Conservation (phyloP, 345 rosid genomes). For the Mangifera indica region DNA sequence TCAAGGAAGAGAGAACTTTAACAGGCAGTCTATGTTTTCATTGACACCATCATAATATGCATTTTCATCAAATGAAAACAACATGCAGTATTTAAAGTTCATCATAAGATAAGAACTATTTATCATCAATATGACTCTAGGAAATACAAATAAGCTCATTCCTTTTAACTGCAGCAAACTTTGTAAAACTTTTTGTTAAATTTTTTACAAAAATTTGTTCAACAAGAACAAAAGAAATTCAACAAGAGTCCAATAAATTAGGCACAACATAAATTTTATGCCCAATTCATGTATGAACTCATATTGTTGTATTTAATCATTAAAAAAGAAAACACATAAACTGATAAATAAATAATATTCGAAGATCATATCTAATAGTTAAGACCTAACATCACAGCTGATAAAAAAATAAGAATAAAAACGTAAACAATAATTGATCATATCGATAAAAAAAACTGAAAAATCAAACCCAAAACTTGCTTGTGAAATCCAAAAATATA, state of each 20-base stretch:
- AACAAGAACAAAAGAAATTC: not conserved
- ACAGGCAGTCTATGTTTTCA: too few species aligned
- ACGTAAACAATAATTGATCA: not conserved
- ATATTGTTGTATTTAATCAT: not conserved
- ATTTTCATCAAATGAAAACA: not conserved
- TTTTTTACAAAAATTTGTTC: not conserved
- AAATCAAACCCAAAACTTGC: not conserved
- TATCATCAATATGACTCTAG: not conserved
- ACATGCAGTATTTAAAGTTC: not conserved
- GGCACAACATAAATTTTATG: not conserved
- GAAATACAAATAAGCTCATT: not conserved
- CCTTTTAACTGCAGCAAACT: too few species aligned
- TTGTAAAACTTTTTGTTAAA: too few species aligned
- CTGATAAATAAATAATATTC: not conserved
- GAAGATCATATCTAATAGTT: not conserved
- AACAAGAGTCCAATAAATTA: not conserved
- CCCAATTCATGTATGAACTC: not conserved
- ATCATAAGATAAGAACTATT: not conserved
- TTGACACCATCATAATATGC: not conserved
- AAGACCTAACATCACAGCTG: not conserved
- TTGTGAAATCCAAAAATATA: not conserved
- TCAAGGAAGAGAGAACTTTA: too few species aligned
- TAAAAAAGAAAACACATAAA: not conserved
- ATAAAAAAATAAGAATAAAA: not conserved
- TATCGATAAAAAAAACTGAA: not conserved